Evolutionary conservation across 2,329 filamentous ascomycete genomes (phyloP).

Genomic region (Colletotrichum costaricense): DNA sequence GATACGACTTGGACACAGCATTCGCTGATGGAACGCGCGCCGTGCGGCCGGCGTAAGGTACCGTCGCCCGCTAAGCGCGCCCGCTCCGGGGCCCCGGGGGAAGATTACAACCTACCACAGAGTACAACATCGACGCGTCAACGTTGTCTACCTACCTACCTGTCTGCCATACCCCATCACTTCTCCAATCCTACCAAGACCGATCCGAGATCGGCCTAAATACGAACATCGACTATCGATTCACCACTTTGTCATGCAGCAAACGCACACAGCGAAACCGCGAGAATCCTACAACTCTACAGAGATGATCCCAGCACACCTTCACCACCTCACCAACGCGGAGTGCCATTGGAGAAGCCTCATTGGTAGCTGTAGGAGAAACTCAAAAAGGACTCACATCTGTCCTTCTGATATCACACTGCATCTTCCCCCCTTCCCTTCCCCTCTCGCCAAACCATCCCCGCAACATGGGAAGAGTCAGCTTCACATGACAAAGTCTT

Average conservation of each 20-base stretch:
- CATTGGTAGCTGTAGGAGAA: not conserved
- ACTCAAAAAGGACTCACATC: not conserved
- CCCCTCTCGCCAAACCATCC: not conserved
- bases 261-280: not conserved
- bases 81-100: too few relatives aligned
- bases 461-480: not conserved
- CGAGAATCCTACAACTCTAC: not conserved
- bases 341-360: not conserved
- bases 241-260: not conserved
- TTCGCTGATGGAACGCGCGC: not conserved
- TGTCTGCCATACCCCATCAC: not conserved
- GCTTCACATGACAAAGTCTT: slow-evolving; percentile 32
- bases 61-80: not conserved
- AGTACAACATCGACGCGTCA: not conserved
- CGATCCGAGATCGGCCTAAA: not conserved
- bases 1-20: not conserved
- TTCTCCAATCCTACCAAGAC: not conserved
- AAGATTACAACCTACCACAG: not conserved
- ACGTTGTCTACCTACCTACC: not conserved
- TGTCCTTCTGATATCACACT: not conserved
- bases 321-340: not conserved
- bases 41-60: not conserved
- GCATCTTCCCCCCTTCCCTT: too few relatives aligned
- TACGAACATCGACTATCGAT: not conserved
- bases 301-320: not conserved